phyloP scores from a whole-genome alignment of 768 basidiomycete species.

The button mushroom (Agaricus bisporus) region DNA sequence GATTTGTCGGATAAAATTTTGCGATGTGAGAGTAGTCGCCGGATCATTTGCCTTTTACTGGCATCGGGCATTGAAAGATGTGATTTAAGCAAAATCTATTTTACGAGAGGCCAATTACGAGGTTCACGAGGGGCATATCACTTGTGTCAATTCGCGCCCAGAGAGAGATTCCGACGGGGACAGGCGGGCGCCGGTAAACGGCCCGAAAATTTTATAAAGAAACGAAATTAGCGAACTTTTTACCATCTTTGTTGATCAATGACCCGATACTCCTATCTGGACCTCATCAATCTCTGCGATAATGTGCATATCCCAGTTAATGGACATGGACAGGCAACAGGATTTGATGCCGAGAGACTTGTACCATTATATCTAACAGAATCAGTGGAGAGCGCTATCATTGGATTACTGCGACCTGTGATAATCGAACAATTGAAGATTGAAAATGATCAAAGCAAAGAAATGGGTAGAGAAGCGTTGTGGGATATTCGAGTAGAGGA shows the following conservation, averaged over 20 bases:
- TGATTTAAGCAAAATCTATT: too few relatives aligned
- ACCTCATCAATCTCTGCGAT: constrained; percentile 64
- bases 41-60: too few relatives aligned
- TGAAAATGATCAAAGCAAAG: constrained; percentile 38
- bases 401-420: constrained; percentile 55
- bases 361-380: constrained; percentile 12
- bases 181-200: too few relatives aligned
- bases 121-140: too few relatives aligned
- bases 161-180: too few relatives aligned
- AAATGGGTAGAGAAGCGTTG: constrained; percentile 23
- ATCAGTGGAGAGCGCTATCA: constrained; percentile 40
- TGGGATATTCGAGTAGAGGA: constrained; percentile 36
- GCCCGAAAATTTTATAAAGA: too few relatives aligned
- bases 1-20: too few relatives aligned
- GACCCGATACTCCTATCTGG: constrained; percentile 12
- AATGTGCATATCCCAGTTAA: constrained; percentile 46
- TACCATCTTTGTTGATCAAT: background rate
- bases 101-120: too few relatives aligned
- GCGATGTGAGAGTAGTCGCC: too few relatives aligned
- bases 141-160: too few relatives aligned
- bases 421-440: constrained; percentile 46
- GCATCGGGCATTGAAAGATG: too few relatives aligned
- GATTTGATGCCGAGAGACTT: constrained; percentile 15
- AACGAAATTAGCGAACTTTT: too few relatives aligned
- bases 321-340: constrained; percentile 14